Conservation (phyloP, 345 rosid species). For the Hibiscus mutabilis region DNA sequence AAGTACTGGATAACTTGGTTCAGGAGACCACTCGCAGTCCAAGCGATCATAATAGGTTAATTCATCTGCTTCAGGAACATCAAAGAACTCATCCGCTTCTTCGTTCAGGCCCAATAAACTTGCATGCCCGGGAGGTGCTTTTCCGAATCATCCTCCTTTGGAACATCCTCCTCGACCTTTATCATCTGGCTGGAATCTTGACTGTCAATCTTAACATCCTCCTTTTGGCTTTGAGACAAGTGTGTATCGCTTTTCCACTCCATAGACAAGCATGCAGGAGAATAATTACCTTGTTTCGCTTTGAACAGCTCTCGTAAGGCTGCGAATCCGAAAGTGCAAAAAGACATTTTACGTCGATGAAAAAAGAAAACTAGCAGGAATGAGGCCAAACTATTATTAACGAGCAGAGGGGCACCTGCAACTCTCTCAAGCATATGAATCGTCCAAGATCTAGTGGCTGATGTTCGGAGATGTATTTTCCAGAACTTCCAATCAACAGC, state of each 20-base stretch:
- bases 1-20: conserved; percentile 33
- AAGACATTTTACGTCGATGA: not conserved
- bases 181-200: conserved; percentile 13
- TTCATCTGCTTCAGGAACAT: conserved; percentile 62
- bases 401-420: conserved; percentile 39
- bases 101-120: conserved; percentile 58
- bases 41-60: conserved; percentile 35
- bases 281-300: conserved; percentile 47
- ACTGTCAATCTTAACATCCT: conserved; percentile 21
- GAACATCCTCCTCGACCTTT: conserved; percentile 14
- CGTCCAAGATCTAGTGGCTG: conserved; percentile 60
- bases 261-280: conserved; percentile 32
- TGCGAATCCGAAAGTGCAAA: conserved; percentile 13
- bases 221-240: conserved; percentile 22
- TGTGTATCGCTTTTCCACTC: conserved; percentile 26
- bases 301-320: conserved; percentile 78
- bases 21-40: conserved; percentile 47
- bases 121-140: conserved; percentile 29
- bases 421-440: conserved; percentile 77
- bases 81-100: conserved; percentile 84
- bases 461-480: conserved; percentile 54
- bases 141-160: conserved; percentile 45
- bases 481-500: conserved; percentile 89
- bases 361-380: not conserved
- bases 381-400: not conserved